These are phyloP conservation scores for Pleurozium schreberi DNA, from an alignment of 225 moss, liverwort and hornwort species.

Conservation along the genomic window DNA sequence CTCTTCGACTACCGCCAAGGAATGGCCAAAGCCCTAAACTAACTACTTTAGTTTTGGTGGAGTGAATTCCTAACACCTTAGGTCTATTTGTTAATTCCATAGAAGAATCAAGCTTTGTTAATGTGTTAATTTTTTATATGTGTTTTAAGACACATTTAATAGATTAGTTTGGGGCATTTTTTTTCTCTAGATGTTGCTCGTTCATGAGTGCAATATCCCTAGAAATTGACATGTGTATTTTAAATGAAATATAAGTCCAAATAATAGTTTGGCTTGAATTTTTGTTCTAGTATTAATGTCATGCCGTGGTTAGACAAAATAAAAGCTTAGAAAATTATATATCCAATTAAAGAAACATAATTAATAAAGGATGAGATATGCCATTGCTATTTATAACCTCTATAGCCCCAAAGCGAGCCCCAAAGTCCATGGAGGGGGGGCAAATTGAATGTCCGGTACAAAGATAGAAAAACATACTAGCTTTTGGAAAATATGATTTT, in stretches of 20 bases:
- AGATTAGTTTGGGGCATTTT: not conserved
- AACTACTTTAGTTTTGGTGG: not conserved
- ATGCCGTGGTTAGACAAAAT: not conserved
- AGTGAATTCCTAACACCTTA: too few relatives aligned
- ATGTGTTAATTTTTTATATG: not conserved
- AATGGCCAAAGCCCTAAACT: not conserved
- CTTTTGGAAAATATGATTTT: fast-evolving
- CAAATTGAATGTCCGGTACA: fast-evolving
- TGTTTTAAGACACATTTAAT: not conserved
- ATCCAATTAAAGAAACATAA: not conserved
- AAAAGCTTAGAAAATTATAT: too few relatives aligned
- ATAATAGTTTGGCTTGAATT: too few relatives aligned
- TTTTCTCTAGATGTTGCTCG: not conserved
- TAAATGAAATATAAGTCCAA: not conserved
- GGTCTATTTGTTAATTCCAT: not conserved
- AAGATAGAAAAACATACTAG: not conserved
- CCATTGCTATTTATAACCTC: not conserved
- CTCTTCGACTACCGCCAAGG: too few relatives aligned
- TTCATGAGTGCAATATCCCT: not conserved
- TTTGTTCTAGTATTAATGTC: not conserved
- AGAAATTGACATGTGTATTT: fast-evolving
- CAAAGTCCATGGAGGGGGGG: fast-evolving
- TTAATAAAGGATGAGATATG: not conserved
- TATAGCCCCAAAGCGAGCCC: too few relatives aligned
- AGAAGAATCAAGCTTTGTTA: not conserved